Percentiles rank a stretch among this genome's conserved stretches.
Conservation (phyloP, 495 filamentous ascomycete species). For the Aspergillus coremiiformis region DNA sequence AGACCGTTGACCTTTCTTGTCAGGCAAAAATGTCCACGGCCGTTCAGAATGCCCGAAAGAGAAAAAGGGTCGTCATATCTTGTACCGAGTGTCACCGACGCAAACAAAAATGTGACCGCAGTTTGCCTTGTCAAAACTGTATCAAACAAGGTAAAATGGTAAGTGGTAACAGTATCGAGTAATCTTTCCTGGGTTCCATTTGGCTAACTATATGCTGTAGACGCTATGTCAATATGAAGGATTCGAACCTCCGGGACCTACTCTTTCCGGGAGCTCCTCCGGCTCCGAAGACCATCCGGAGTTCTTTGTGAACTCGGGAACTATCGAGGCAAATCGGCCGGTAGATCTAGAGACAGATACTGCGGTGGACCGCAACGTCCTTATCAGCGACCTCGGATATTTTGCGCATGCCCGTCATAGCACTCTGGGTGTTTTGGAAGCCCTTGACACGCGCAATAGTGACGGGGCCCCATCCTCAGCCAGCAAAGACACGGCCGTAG, state of each 20-base stretch:
- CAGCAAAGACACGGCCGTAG: constrained; percentile 1
- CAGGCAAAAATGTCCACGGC: not conserved
- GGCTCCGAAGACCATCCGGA: not conserved
- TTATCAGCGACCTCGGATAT: not conserved
- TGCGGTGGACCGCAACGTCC: not conserved
- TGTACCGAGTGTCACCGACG: constrained; percentile 58
- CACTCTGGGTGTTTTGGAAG: not conserved
- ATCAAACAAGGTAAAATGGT: constrained; percentile 43
- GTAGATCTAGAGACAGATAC: not conserved
- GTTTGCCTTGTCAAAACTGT: constrained; percentile 56
- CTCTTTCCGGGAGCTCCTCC: not conserved
- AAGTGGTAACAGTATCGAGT: constrained; percentile 24
- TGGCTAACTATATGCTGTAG: constrained; percentile 12
- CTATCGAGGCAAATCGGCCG: not conserved
- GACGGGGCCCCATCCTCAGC: constrained; percentile 2
- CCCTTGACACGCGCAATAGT: not conserved
- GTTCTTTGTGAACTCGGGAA: not conserved
- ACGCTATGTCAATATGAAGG: constrained; percentile 28
- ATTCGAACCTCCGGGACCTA: not conserved
- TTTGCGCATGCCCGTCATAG: not conserved
- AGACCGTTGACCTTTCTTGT: too few relatives aligned
- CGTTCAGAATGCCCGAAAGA: constrained; percentile 35
- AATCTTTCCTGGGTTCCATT: constrained; percentile 5
- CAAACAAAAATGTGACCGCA: constrained; percentile 61
- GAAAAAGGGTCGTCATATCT: constrained; percentile 52